Conservation (phyloP, 208 protist species). For the Acanthamoeba castellanii region DNA sequence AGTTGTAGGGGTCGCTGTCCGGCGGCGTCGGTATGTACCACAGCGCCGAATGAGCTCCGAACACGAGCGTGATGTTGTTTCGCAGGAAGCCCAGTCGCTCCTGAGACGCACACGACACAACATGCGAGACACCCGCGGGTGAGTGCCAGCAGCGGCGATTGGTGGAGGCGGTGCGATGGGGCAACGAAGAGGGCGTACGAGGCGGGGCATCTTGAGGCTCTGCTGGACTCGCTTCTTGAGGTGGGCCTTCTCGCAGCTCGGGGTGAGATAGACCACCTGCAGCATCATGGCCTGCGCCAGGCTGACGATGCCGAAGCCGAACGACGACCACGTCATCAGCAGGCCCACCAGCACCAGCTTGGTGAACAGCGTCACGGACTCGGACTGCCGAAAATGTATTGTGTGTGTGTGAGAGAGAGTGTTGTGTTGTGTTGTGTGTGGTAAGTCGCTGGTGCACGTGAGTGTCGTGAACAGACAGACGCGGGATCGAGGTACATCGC, state of each 20-base stretch:
- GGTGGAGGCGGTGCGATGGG: too few relatives aligned
- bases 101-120: neutral
- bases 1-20: neutral
- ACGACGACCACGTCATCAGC: neutral
- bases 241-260: constrained; percentile 25
- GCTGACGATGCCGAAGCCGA: neutral
- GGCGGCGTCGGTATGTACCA: neutral
- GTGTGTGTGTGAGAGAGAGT: too few relatives aligned
- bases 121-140: neutral
- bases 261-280: constrained; percentile 16
- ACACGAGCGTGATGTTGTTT: neutral
- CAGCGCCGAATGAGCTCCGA: neutral
- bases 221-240: neutral
- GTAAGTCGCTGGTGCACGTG: neutral
- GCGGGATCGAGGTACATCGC: neutral
- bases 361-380: neutral
- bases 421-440: neutral
- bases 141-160: too few relatives aligned
- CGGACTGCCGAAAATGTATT: neutral
- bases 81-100: neutral
- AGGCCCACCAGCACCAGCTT: constrained; percentile 5
- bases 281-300: neutral
- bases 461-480: neutral
- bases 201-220: neutral
- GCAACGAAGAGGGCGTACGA: neutral